phyloP scores from a whole-genome alignment of 352 stramenopile species.

The Lagenidium sp. region DNA sequence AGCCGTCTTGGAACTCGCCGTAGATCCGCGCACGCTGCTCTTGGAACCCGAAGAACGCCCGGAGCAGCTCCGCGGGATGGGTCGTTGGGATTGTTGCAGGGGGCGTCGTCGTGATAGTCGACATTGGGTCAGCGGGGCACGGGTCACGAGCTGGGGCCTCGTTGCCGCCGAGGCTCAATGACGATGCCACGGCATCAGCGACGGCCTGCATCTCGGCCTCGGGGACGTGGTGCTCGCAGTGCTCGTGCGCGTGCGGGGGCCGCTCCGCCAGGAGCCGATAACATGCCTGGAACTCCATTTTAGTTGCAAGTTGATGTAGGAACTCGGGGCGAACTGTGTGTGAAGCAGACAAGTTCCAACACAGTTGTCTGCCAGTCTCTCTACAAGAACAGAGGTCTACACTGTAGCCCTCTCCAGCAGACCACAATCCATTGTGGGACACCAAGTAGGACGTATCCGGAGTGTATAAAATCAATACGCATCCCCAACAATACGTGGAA shows the following conservation, averaged over 20 bases:
- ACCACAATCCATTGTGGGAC: no score
- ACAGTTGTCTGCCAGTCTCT: no score
- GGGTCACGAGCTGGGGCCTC: constrained; percentile 9
- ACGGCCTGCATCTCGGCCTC: constrained; percentile 21
- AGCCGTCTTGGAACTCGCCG: constrained; percentile 53
- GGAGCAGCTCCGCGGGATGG: constrained; percentile 12
- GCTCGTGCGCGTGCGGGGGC: constrained; percentile 38
- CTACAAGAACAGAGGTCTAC: no score
- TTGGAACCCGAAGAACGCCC: constrained; percentile 44
- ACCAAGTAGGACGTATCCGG: no score
- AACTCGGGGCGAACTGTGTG: no score
- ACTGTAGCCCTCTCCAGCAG: no score
- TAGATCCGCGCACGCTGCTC: constrained; percentile 66
- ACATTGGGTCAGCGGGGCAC: constrained; percentile 1
- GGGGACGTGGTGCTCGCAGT: constrained; percentile 36
- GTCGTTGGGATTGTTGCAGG: not conserved
- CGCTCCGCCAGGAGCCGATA: constrained; percentile 53
- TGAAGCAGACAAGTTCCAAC: no score
- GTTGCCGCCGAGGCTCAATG: not conserved
- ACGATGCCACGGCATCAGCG: constrained; percentile 13
- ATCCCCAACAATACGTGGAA: no score
- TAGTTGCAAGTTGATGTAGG: no score
- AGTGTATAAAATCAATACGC: no score
- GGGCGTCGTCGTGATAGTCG: constrained; percentile 1
- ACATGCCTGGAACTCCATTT: constrained; percentile 69